Evolutionary conservation across 345 rosid genomes (phyloP).

Genomic region (Salix suchowensis): DNA sequence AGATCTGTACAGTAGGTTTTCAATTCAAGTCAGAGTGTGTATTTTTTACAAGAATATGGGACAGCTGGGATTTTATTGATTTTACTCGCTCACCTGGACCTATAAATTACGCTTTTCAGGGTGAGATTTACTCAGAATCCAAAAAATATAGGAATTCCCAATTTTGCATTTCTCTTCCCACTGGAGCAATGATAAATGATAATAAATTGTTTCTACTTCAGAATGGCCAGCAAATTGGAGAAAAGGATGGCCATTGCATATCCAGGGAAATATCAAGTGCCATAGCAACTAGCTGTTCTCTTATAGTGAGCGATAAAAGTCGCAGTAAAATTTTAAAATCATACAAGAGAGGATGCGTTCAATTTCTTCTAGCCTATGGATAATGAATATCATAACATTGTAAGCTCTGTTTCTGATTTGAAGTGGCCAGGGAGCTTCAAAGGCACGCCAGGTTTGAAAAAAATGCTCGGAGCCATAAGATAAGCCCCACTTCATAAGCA

Average conservation of each 20-base stretch:
- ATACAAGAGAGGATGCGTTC: background rate
- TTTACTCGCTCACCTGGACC: no score
- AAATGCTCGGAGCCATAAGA: background rate
- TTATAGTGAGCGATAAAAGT: background rate
- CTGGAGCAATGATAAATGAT: background rate
- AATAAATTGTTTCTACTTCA: background rate
- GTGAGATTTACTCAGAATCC: no score
- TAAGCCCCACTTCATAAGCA: background rate
- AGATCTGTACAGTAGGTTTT: no score
- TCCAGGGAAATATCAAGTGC: background rate
- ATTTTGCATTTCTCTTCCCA: background rate
- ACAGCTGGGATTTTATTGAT: fast-evolving
- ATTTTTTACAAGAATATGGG: fast-evolving
- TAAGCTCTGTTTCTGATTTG: background rate
- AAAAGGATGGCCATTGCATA: background rate
- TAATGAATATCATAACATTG: background rate
- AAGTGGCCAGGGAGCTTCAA: background rate
- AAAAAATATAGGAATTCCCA: no score
- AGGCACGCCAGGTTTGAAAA: background rate
- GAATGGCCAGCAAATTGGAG: background rate
- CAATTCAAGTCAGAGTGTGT: no score
- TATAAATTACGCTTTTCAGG: fast-evolving
- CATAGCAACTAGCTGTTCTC: background rate
- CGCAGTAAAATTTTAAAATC: background rate
- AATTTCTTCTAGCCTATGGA: background rate